Conservation (phyloP, 2,329 filamentous ascomycete genomes). For the Taxawa tesnikishii region DNA sequence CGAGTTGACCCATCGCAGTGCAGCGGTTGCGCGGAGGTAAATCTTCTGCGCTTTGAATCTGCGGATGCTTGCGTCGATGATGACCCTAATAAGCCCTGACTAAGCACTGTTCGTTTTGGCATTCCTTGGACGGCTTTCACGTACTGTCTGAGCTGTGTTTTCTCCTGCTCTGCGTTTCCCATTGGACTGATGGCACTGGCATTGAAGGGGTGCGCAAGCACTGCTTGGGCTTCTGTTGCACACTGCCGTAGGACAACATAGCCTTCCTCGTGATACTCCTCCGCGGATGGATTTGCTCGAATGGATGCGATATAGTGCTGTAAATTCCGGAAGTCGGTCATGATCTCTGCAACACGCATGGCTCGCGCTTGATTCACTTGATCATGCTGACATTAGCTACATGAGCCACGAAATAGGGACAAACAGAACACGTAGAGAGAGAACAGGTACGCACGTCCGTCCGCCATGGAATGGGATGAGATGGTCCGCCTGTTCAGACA, state of each 20-base stretch:
- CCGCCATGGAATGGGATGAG: conserved; percentile 40
- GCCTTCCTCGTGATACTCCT: conserved; percentile 47
- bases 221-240: conserved; percentile 39
- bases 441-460: conserved; percentile 37
- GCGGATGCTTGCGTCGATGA: conserved; percentile 46
- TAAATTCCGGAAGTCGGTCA: conserved; percentile 51
- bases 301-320: conserved; percentile 46
- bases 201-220: conserved; percentile 42
- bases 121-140: conserved; percentile 9
- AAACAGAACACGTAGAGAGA: conserved; percentile 10
- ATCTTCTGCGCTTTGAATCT: conserved; percentile 50
- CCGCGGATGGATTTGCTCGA: conserved; percentile 36
- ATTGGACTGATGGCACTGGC: conserved; percentile 27
- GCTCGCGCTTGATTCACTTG: conserved; percentile 53
- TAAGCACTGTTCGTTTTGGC: conserved; percentile 5
- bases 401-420: no score
- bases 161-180: conserved; percentile 41
- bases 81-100: conserved; percentile 34
- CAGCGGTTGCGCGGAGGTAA: conserved; percentile 46
- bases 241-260: conserved; percentile 46
- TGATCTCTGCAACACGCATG: conserved; percentile 49
- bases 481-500: no score
- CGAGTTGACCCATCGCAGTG: conserved; percentile 45
- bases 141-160: conserved; percentile 44
- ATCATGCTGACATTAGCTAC: conserved; percentile 2